Percentiles rank a stretch among this genome's conserved stretches.
These are phyloP conservation scores for Santalum album DNA, from an alignment of 164 flowering plant genomes.

Conservation along the genomic window DNA sequence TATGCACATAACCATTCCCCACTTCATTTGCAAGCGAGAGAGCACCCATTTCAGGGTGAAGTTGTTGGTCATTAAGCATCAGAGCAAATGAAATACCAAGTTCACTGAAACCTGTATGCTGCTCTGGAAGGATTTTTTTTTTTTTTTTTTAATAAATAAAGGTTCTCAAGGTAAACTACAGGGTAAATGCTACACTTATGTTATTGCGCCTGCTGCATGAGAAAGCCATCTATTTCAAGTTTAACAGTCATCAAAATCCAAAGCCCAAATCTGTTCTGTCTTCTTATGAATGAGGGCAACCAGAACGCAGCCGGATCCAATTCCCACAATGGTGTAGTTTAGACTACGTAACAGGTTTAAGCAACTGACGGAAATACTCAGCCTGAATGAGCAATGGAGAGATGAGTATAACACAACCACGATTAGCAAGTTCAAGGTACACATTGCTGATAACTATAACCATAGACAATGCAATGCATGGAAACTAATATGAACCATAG, in stretches of 20 bases:
- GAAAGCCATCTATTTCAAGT: constrained; percentile 16
- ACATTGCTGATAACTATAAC: no score
- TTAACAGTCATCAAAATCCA: constrained; percentile 11
- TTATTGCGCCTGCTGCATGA: constrained; percentile 12
- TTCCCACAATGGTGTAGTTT: background rate
- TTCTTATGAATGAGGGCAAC: constrained; percentile 13
- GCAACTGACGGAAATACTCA: constrained; percentile 79
- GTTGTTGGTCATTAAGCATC: constrained; percentile 41
- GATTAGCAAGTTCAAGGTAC: background rate
- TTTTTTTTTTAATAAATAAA: constrained; percentile 5
- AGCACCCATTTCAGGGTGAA: constrained; percentile 16
- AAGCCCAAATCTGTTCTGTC: constrained; percentile 11
- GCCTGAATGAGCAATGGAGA: constrained; percentile 32
- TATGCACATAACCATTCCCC: constrained; percentile 20
- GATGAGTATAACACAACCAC: background rate
- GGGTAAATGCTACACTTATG: constrained; percentile 12
- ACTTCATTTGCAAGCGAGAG: constrained; percentile 26
- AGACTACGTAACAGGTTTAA: constrained; percentile 78
- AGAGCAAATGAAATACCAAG: background rate
- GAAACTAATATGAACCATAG: no score
- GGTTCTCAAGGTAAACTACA: constrained; percentile 14
- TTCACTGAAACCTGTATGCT: background rate
- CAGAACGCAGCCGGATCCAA: constrained; percentile 13
- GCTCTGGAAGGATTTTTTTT: no score
- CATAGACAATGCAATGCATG: no score